Evolutionary conservation across 176 grass and related monocot species (phyloP).

Genomic region (Cymbopogon citratus): DNA sequence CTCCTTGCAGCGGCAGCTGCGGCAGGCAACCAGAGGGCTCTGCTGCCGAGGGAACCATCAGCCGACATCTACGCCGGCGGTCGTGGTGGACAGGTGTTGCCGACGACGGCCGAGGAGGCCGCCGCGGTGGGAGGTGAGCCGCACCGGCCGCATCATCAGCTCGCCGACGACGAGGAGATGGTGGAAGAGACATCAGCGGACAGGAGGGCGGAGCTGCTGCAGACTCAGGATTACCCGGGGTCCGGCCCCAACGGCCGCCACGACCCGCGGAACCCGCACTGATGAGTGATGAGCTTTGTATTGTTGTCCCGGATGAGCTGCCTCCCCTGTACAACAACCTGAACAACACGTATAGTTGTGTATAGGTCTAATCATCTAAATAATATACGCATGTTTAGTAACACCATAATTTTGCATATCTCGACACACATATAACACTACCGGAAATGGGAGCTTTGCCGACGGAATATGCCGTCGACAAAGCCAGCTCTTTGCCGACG

Average conservation of each 20-base stretch:
- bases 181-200: neutral
- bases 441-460: too few relatives aligned
- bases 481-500: too few relatives aligned
- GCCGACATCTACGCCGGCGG: neutral
- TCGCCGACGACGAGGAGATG: constrained; percentile 10
- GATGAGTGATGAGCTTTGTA: neutral
- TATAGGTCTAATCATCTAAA: neutral
- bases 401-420: constrained; percentile 16
- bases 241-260: constrained; percentile 64
- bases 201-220: constrained; percentile 49
- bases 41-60: constrained; percentile 10
- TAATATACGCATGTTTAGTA: neutral
- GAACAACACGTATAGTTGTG: neutral
- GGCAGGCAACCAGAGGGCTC: constrained; percentile 24
- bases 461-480: too few relatives aligned
- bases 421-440: neutral
- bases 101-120: neutral
- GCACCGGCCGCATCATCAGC: neutral
- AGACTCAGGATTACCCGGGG: constrained; percentile 64
- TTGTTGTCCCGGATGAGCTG: neutral
- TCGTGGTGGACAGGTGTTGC: neutral
- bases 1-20: constrained; percentile 17
- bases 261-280: constrained; percentile 58
- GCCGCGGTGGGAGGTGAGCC: neutral
- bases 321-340: neutral